phyloP scores from a whole-genome alignment of 75 land plant species.

The Sequoia sempervirens region DNA sequence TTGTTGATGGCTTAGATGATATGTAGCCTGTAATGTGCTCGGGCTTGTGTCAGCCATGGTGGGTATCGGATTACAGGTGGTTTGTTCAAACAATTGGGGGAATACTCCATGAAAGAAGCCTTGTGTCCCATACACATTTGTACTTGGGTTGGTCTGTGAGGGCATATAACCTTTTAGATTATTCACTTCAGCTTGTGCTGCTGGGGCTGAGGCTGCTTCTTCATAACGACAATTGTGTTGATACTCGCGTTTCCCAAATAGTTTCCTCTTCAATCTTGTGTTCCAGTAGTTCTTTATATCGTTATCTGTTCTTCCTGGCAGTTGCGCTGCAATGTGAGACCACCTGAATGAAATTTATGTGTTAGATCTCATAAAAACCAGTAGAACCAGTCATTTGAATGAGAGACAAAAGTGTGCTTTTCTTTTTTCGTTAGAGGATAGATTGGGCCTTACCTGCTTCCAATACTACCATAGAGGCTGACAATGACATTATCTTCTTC shows the following conservation, averaged over 20 bases:
- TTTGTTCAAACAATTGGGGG: background rate
- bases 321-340: slow-evolving; percentile 34
- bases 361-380: background rate
- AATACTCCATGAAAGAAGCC: background rate
- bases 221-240: slow-evolving; percentile 10
- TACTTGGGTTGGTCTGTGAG: background rate
- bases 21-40: background rate
- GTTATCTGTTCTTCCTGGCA: slow-evolving; percentile 36
- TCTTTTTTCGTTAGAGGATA: background rate
- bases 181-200: background rate
- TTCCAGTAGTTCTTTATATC: slow-evolving; percentile 18
- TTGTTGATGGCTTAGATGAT: background rate
- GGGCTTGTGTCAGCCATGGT: background rate
- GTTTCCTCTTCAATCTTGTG: too few species aligned
- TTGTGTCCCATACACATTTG: background rate
- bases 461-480: slow-evolving; percentile 39
- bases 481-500: slow-evolving; percentile 66
- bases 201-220: background rate
- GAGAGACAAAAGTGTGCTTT: background rate
- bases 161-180: background rate
- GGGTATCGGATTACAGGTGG: background rate
- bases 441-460: slow-evolving; percentile 34
- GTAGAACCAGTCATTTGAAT: background rate
- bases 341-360: slow-evolving; percentile 16
- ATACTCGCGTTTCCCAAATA: background rate